Base-by-base conservation (phyloP, 2,329 filamentous ascomycete genomes). In the Cyphellophora attinorum region DNA sequence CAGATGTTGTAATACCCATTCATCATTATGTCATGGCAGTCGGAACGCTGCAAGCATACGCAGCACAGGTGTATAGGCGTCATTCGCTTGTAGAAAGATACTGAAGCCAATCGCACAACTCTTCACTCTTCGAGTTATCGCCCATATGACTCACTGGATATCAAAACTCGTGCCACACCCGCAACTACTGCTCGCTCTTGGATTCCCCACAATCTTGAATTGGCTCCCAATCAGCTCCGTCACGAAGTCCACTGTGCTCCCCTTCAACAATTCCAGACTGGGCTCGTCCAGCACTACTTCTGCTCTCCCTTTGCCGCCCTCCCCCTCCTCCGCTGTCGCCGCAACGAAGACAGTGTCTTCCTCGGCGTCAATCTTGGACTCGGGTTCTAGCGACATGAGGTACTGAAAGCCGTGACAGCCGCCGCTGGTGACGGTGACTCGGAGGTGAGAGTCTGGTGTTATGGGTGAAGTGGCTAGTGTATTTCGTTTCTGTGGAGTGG, bases 361-460 rank as follows among this genome's bases (percentile, higher is more conserved):
- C 40, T 86, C 79, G 16, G 72, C 54, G 33, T 74, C 67, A 11
- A 81, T 60, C 34, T 75, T 69, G 11, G 61, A 61, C 8, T 57
- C 57, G 12, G 64, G 54, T 32, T 85, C 80, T 3, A 96, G 70
- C 11, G 79, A 84, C 84, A 98, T 94, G 30, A 93, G 65, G 55
- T 98, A 98, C 57, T 98, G 91, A 59, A 98, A 98, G 32, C 91
- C 91, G 60, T 98, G 91, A 58, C 91, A 98, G 37, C 91, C 91
- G 44, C 91, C 91, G 37, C 81, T 85, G 54, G 93, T 86, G 39
- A 98, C 88, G 41, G 83, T 80, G 46, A 98, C 83, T 34, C 89
- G 83, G n/a, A 98, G 72, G 15, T 86, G 84, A 19, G 93, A 74
- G 51, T 82, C 69, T 2, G 85, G 84, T 55, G 41, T 49, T 40